Conservation (phyloP, 139 green algal genomes). For the Mesostigma viride region DNA sequence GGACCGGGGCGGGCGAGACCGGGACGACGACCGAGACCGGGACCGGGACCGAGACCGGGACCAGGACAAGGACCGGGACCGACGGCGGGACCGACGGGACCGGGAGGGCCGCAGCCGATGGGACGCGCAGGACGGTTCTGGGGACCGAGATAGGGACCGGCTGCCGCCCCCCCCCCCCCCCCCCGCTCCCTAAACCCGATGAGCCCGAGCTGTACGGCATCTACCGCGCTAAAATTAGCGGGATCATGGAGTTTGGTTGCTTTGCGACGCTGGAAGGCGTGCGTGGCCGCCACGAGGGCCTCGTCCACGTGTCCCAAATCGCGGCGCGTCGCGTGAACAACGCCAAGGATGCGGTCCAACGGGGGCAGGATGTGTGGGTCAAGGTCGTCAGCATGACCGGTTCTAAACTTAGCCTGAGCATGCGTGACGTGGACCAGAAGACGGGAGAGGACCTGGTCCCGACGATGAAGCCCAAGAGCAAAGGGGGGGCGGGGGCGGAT, state of each 20-base stretch:
- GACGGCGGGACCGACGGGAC: too few relatives aligned
- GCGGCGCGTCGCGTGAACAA: conserved; percentile 45
- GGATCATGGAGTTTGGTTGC: conserved; percentile 88
- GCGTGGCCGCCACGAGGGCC: conserved; percentile 56
- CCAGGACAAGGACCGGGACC: conserved; percentile 10
- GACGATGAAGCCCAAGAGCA: conserved; percentile 5
- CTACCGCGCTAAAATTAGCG: conserved; percentile 59
- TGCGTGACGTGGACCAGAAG: conserved; percentile 90
- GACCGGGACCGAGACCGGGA: conserved; percentile 26
- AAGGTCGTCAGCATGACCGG: conserved; percentile 61
- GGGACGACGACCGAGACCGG: conserved; percentile 7
- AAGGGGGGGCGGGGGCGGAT: not conserved
- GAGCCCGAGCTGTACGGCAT: conserved; percentile 58
- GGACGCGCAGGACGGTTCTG: too few relatives aligned
- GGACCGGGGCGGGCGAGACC: not conserved
- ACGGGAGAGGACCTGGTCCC: conserved; percentile 69
- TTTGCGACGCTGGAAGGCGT: conserved; percentile 87
- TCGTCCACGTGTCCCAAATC: conserved; percentile 88
- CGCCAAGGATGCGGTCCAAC: conserved; percentile 62
- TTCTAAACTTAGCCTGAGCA: conserved; percentile 62
- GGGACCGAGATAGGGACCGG: conserved; percentile 14
- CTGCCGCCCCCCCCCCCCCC: conserved; percentile 18
- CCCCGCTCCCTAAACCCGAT: conserved; percentile 25
- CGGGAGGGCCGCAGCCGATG: too few relatives aligned
- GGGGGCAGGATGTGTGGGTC: conserved; percentile 47